phyloP scores from a whole-genome alignment of 176 grass and related monocot genomes.

The Hordeum marinum region DNA sequence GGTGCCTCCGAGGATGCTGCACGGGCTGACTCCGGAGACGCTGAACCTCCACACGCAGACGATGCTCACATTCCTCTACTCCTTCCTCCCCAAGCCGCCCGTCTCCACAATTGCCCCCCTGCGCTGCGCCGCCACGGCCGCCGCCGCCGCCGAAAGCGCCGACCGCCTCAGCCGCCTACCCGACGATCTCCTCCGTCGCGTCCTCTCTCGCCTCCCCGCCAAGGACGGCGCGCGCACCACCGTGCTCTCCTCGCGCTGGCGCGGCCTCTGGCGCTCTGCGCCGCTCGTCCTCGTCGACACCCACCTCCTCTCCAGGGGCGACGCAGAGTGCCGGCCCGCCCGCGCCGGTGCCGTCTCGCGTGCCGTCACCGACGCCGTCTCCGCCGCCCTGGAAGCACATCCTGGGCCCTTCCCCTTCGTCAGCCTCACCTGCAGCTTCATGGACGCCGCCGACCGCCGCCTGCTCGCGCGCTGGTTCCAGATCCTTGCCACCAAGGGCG shows the following conservation, averaged over 20 bases:
- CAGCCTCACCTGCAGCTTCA: not conserved
- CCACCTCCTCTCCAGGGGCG: not conserved
- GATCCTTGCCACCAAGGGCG: conserved; percentile 3
- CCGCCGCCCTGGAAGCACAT: not conserved
- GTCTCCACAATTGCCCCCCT: not conserved
- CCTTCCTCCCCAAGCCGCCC: not conserved
- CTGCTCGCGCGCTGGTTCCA: conserved; percentile 2
- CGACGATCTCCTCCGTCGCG: not conserved
- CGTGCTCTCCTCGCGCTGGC: conserved; percentile 6
- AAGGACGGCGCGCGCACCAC: not conserved
- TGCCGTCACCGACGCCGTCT: no score
- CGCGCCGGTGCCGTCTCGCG: not conserved
- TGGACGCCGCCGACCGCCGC: not conserved
- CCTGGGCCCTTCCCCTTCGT: not conserved
- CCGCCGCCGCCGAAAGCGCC: not conserved
- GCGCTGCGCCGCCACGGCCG: not conserved
- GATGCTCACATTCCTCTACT: not conserved
- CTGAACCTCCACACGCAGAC: not conserved
- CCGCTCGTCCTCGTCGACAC: conserved; percentile 4
- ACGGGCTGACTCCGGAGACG: not conserved
- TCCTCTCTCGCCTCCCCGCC: not conserved
- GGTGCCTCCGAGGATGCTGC: not conserved
- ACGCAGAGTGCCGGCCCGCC: not conserved
- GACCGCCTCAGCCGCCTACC: not conserved
- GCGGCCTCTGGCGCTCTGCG: not conserved